Conservation (phyloP, 2,329 filamentous ascomycete species). For the Drechslerella coelobrocha region DNA sequence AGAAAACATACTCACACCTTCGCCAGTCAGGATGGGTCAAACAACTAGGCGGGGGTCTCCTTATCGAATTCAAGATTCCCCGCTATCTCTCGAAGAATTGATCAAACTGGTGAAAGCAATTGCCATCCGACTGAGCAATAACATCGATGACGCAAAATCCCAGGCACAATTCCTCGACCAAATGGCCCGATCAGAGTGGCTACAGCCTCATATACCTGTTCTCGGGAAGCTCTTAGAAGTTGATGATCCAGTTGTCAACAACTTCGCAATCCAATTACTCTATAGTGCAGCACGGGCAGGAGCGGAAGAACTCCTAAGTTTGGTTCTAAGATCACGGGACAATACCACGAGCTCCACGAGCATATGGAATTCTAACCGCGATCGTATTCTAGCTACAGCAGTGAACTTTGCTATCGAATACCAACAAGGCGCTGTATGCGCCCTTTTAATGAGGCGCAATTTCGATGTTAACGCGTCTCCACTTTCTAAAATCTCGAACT, state of each 20-base stretch:
- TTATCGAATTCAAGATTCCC: neutral
- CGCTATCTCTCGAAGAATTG: neutral
- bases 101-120: conserved; percentile 7
- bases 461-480: conserved; percentile 18
- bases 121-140: conserved; percentile 17
- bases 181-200: neutral
- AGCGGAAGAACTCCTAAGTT: neutral
- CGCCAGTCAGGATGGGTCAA: neutral
- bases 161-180: neutral
- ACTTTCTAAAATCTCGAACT: conserved; percentile 10
- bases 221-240: conserved; percentile 1
- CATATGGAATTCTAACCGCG: neutral
- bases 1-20: conserved; percentile 1
- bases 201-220: neutral
- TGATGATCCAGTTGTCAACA: conserved; percentile 7
- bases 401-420: conserved; percentile 12
- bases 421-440: conserved; percentile 13
- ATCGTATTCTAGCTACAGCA: conserved; percentile 9
- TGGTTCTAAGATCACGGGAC: conserved; percentile 1
- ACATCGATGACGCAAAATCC: neutral
- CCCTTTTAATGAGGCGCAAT: neutral
- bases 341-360: neutral
- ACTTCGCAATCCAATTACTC: conserved; percentile 12
- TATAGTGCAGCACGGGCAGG: conserved; percentile 17
- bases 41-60: no score